Base-by-base conservation (phyloP, 805 yeast genomes). In the Zygoascus ofunaensis region DNA sequence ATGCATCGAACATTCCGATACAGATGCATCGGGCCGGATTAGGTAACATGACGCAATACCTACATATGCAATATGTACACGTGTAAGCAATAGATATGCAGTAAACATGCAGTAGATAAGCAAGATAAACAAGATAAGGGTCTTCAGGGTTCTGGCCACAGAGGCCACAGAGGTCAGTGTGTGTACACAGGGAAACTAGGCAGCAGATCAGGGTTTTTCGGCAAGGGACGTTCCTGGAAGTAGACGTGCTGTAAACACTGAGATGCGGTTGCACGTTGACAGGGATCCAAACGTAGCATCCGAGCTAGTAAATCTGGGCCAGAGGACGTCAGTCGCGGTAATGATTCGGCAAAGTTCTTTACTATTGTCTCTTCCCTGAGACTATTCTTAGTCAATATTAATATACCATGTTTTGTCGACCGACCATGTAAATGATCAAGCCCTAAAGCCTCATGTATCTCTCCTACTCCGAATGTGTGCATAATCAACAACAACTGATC, bases 241-340 rank as follows among this genome's bases (percentile, higher is more conserved):
- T 63, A 73, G 4, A 55, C 55, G 50, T 73, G 76, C 8, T 57
- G 50, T 24, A 71, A 55, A 1, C 77, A 77, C 46, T 70, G 74
- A 34, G 60, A 53, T 1, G 77, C 76, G 47, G 70, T 66, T 34
- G 59, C 57, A 30, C 79, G 56, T 41, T 61, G 54, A 21, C 51
- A 55, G 0, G 79, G 79, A 49, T 74, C 69, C 34, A 72, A 55
- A 3, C 64, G 52, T 19, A 74, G 59, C 42, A 74, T 52, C 3
- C 64, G 60, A 22, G 62, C 52, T 34, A 73, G 55, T 22, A 74
- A 55, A 41, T 64, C 65, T 2, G 45, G 35, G n/a, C 57, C 60
- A 8, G 46, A 37, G 1, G 50, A 35, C 3, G 57, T 39, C 7
- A 54, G 46, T 20, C 17, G 12, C 75, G 3, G 71, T 62, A 39